These are phyloP conservation scores for Fragilariopsis cylindrus DNA, from an alignment of 108 stramenopile species.

Conservation along the genomic window DNA sequence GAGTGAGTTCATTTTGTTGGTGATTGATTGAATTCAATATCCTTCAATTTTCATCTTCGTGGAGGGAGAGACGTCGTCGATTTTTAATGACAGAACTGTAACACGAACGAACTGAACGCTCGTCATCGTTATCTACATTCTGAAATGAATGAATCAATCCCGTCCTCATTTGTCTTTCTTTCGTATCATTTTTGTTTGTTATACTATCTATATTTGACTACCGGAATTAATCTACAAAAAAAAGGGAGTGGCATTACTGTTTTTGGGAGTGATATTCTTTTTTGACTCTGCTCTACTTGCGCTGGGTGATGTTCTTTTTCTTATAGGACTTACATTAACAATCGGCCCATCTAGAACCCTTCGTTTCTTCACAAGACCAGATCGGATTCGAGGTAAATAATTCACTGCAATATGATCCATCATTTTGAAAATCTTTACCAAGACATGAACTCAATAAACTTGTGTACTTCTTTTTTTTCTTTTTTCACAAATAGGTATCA, in stretches of 20 bases:
- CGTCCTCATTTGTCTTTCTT: no score
- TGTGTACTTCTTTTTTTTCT: neutral
- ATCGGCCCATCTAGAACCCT: conserved; percentile 78
- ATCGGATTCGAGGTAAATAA: conserved; percentile 66
- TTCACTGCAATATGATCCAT: neutral
- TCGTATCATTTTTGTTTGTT: neutral
- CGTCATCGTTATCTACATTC: no score
- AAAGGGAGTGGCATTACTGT: conserved; percentile 76
- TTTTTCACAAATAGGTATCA: conserved; percentile 36
- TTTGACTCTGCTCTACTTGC: conserved; percentile 90
- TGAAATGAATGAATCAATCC: no score
- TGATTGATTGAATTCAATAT: neutral
- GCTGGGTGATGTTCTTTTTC: conserved; percentile 85
- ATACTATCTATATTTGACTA: neutral
- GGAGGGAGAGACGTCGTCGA: no score
- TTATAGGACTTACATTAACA: conserved; percentile 82
- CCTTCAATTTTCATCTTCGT: neutral
- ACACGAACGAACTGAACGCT: neutral
- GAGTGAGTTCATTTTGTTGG: conserved; percentile 29
- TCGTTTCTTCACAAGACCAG: conserved; percentile 83
- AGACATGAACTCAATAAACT: neutral
- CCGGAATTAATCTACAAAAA: neutral
- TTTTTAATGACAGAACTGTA: neutral
- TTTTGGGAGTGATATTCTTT: conserved; percentile 84
- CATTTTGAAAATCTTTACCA: neutral